These are phyloP conservation scores for Xylaria sp. DNA, from an alignment of 2,329 filamentous ascomycete genomes.

Conservation along the genomic window DNA sequence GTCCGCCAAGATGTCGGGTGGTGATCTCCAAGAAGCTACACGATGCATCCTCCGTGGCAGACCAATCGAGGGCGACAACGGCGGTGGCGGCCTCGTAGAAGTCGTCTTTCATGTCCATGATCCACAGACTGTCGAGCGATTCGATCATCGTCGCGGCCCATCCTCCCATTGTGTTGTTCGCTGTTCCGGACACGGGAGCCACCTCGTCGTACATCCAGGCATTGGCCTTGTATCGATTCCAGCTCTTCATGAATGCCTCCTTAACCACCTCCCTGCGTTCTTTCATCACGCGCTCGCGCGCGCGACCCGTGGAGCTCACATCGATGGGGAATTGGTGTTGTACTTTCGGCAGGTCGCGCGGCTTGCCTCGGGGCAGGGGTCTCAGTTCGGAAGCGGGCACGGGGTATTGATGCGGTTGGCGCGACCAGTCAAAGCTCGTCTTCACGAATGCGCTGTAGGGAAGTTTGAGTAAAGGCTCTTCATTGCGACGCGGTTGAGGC, in stretches of 20 bases:
- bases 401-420: constrained; percentile 7
- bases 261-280: constrained; percentile 32
- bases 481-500: neutral
- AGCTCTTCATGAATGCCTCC: constrained; percentile 34
- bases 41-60: constrained; percentile 30
- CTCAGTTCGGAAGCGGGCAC: constrained; percentile 6
- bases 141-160: constrained; percentile 51
- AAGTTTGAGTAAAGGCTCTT: neutral
- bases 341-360: constrained; percentile 9
- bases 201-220: constrained; percentile 47
- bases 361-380: constrained; percentile 12
- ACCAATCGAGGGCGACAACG: constrained; percentile 42
- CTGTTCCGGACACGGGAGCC: constrained; percentile 40
- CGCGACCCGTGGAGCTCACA: constrained; percentile 4
- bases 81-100: constrained; percentile 44
- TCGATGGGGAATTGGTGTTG: constrained; percentile 10
- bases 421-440: constrained; percentile 18
- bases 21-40: constrained; percentile 42
- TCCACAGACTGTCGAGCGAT: constrained; percentile 45
- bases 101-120: constrained; percentile 45
- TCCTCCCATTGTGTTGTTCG: constrained; percentile 39
- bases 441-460: constrained; percentile 3
- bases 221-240: constrained; percentile 42
- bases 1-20: constrained; percentile 40
- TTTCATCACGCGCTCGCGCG: constrained; percentile 14